Evolutionary conservation across 1,284 basidiomycete species (phyloP).

Genomic region (Vanrija pseudolonga): DNA sequence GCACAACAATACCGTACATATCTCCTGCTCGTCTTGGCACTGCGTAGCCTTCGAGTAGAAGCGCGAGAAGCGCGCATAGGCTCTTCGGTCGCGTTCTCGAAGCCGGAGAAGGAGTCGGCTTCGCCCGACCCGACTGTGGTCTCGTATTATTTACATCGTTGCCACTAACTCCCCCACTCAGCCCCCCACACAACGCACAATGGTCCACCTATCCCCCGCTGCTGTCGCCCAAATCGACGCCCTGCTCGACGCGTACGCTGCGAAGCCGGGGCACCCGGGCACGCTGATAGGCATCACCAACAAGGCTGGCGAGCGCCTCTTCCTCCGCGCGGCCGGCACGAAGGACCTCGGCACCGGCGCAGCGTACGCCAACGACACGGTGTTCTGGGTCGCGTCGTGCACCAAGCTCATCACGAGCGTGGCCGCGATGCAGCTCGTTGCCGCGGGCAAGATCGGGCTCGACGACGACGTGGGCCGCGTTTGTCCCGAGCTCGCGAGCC

Average conservation of each 20-base stretch:
- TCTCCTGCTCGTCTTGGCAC: too few relatives aligned
- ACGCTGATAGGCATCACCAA: constrained; percentile 8
- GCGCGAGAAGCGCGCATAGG: too few relatives aligned
- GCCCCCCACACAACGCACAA: too few relatives aligned
- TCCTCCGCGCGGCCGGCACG: constrained; percentile 3
- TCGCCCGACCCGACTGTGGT: too few relatives aligned
- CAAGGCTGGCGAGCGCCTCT: constrained; percentile 2
- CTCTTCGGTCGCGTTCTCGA: too few relatives aligned
- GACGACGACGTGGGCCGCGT: constrained; percentile 19
- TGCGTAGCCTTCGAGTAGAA: too few relatives aligned
- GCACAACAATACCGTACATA: too few relatives aligned
- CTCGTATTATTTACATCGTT: too few relatives aligned
- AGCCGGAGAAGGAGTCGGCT: too few relatives aligned
- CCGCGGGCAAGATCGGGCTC: constrained; percentile 25
- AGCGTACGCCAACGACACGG: constrained; percentile 10
- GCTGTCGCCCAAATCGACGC: not conserved
- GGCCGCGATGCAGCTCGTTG: constrained; percentile 28
- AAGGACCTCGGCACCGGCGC: constrained; percentile 12
- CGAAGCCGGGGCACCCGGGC: constrained; percentile 1
- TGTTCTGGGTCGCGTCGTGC: constrained; percentile 24
- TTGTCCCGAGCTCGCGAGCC: constrained; percentile 20
- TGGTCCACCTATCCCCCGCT: not conserved
- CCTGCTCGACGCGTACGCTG: constrained; percentile 1
- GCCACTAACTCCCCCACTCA: too few relatives aligned
- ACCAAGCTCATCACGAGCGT: constrained; percentile 5